Evolutionary conservation across 2,329 filamentous ascomycete genomes (phyloP).

Genomic region (Xylaria sp.): DNA sequence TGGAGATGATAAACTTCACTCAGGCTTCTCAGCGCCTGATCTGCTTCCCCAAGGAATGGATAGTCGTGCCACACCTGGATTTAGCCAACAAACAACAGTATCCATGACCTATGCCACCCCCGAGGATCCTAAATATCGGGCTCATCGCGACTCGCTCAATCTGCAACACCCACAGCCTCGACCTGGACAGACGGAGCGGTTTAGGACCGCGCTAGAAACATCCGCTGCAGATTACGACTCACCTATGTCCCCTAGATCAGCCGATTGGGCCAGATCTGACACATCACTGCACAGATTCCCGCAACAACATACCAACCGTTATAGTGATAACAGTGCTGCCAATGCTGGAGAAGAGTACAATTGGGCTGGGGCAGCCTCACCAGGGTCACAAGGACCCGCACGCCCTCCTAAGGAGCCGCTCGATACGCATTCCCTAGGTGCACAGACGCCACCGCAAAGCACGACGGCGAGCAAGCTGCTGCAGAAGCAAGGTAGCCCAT

Average conservation of each 20-base stretch:
- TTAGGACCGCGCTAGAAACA: slow-evolving; percentile 77
- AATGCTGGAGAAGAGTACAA: slow-evolving; percentile 56
- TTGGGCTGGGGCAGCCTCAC: slow-evolving; percentile 54
- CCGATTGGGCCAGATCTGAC: slow-evolving; percentile 71
- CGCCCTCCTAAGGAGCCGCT: slow-evolving; percentile 72
- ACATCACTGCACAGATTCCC: slow-evolving; percentile 67
- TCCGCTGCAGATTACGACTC: slow-evolving; percentile 75
- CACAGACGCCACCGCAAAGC: slow-evolving; percentile 58
- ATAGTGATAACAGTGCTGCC: slow-evolving; percentile 58
- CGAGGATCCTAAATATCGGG: slow-evolving; percentile 82
- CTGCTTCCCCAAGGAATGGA: slow-evolving; percentile 49
- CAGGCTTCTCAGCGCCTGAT: slow-evolving; percentile 65
- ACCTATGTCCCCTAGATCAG: slow-evolving; percentile 67
- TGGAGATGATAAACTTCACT: slow-evolving; percentile 69
- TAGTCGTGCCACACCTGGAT: slow-evolving; percentile 39
- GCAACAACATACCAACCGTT: slow-evolving; percentile 57
- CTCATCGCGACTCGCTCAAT: slow-evolving; percentile 82
- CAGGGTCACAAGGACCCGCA: slow-evolving; percentile 59
- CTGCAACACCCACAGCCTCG: slow-evolving; percentile 83
- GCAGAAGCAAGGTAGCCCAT: slow-evolving; percentile 63
- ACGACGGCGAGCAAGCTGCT: slow-evolving; percentile 62
- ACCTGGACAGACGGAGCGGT: slow-evolving; percentile 77
- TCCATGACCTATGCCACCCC: slow-evolving; percentile 65
- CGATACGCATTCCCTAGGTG: slow-evolving; percentile 51
- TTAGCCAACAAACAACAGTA: slow-evolving; percentile 54